Conservation (phyloP, 2,329 filamentous ascomycete genomes). For the Pseudomassariella vexata region DNA sequence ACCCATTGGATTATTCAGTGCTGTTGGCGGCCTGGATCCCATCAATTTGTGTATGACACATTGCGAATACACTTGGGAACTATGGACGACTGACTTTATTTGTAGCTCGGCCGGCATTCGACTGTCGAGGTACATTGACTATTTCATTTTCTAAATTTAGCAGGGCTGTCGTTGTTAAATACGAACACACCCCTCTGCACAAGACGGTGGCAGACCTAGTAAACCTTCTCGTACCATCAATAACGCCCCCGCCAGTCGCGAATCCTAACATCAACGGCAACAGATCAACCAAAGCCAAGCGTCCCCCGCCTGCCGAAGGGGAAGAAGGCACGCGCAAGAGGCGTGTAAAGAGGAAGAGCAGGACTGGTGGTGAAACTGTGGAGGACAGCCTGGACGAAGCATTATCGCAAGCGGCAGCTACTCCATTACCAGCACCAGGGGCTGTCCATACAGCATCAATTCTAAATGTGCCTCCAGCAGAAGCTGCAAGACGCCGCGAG, state of each 20-base stretch:
- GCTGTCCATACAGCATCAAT: constrained; percentile 22
- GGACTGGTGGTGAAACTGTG: constrained; percentile 15
- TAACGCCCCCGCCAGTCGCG: constrained; percentile 28
- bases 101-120: constrained; percentile 51
- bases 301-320: constrained; percentile 17
- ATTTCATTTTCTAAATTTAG: constrained; percentile 43
- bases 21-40: constrained; percentile 38
- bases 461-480: constrained; percentile 35
- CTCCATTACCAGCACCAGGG: constrained; percentile 9
- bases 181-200: constrained; percentile 53
- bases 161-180: constrained; percentile 44
- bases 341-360: constrained; percentile 18
- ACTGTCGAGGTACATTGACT: constrained; percentile 47
- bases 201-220: constrained; percentile 46
- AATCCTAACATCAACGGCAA: constrained; percentile 14
- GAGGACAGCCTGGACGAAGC: constrained; percentile 8
- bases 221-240: constrained; percentile 36
- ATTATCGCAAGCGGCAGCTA: constrained; percentile 5
- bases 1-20: constrained; percentile 43
- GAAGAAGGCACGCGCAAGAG: constrained; percentile 20
- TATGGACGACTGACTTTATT: constrained; percentile 10
- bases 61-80: not conserved
- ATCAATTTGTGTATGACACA: constrained; percentile 36
- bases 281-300: constrained; percentile 15
- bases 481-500: constrained; percentile 43